phyloP scores from a whole-genome alignment of 331 rosid species.

The Acacia concinna region DNA sequence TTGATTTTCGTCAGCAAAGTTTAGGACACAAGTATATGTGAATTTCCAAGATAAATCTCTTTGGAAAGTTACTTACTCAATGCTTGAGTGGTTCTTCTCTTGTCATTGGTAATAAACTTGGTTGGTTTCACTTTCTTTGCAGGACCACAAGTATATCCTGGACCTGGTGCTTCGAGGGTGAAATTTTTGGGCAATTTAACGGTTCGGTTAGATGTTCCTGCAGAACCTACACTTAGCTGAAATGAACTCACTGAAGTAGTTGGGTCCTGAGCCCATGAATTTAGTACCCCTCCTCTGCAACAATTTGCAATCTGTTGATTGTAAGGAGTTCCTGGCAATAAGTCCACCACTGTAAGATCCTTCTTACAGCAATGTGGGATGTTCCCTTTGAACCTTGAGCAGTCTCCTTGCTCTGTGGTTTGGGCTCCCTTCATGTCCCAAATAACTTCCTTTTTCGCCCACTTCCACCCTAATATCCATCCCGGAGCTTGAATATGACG shows the following conservation, averaged over 20 bases:
- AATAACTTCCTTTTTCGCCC: slow-evolving; percentile 92
- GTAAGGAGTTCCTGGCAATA: slow-evolving; percentile 89
- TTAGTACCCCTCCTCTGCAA: slow-evolving; percentile 88
- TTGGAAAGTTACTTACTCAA: slow-evolving; percentile 64
- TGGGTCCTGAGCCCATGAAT: slow-evolving; percentile 84
- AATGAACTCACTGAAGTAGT: slow-evolving; percentile 71
- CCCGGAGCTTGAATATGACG: slow-evolving; percentile 92
- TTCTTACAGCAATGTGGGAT: slow-evolving; percentile 89
- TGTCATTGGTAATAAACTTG: slow-evolving; percentile 61
- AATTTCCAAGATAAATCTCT: slow-evolving; percentile 7
- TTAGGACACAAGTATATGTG: neutral
- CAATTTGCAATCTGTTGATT: slow-evolving; percentile 95
- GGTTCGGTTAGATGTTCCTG: slow-evolving; percentile 86
- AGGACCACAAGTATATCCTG: slow-evolving; percentile 95
- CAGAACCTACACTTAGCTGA: slow-evolving; percentile 86
- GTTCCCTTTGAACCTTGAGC: slow-evolving; percentile 80
- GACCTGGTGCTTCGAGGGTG: slow-evolving; percentile 89
- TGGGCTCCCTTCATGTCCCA: slow-evolving; percentile 94
- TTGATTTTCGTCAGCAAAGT: slow-evolving; percentile 5
- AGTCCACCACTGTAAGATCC: slow-evolving; percentile 82
- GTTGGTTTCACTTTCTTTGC: slow-evolving; percentile 77
- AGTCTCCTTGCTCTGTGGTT: slow-evolving; percentile 95
- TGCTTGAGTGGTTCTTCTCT: slow-evolving; percentile 92
- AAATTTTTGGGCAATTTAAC: slow-evolving; percentile 84
- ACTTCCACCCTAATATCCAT: slow-evolving; percentile 92